A percentile compares a stretch with the other conserved stretches of the same genome.
These are phyloP conservation scores for Penicillium sclerotiorum DNA, from an alignment of 2,329 filamentous ascomycete species.

Conservation along the genomic window DNA sequence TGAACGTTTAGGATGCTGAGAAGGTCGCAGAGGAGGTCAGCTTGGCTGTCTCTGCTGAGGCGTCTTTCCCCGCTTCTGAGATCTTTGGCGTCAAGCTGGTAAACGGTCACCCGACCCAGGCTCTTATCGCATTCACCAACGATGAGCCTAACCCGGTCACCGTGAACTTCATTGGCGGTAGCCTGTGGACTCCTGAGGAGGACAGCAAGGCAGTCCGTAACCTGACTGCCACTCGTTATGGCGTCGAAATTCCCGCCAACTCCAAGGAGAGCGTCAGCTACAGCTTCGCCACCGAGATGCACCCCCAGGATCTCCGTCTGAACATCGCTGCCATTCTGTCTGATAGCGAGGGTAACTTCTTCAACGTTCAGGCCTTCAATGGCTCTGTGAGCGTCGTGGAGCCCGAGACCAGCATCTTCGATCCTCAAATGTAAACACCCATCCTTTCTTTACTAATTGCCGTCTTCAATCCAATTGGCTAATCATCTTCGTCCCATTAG, in stretches of 20 bases:
- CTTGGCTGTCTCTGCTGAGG: constrained; percentile 57
- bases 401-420: constrained; percentile 85
- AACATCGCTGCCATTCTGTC: constrained; percentile 75
- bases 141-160: constrained; percentile 74
- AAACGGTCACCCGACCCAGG: constrained; percentile 84
- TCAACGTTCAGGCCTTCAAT: constrained; percentile 79
- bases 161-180: constrained; percentile 75
- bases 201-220: constrained; percentile 73
- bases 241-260: constrained; percentile 72
- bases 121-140: constrained; percentile 81
- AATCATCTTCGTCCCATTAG: constrained; percentile 50
- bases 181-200: constrained; percentile 64
- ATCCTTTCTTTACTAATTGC: neutral
- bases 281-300: constrained; percentile 85
- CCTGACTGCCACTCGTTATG: constrained; percentile 76
- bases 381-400: constrained; percentile 85
- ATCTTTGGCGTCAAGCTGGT: constrained; percentile 94
- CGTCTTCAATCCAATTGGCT: constrained; percentile 14
- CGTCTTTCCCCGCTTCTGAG: constrained; percentile 68
- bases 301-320: constrained; percentile 83
- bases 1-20: constrained; percentile 55
- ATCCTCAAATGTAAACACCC: constrained; percentile 83
- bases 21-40: constrained; percentile 64
- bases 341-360: constrained; percentile 67
- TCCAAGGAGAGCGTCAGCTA: constrained; percentile 77